phyloP scores from a whole-genome alignment of 257 asterid genomes.

The Plantago major region DNA sequence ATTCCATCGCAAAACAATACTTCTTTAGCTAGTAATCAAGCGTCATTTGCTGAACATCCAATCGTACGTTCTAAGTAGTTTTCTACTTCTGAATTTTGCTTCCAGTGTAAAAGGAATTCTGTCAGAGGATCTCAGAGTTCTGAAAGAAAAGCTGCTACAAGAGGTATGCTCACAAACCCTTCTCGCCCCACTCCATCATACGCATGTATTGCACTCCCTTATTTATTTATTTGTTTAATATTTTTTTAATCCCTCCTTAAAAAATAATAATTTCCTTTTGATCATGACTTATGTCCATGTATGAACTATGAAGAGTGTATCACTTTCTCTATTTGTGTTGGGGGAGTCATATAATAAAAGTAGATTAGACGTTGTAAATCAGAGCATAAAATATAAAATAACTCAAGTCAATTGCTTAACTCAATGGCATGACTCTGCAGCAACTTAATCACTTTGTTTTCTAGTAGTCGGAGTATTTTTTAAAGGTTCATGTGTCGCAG shows the following conservation, averaged over 20 bases:
- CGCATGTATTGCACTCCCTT: constrained; percentile 2
- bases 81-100: constrained; percentile 21
- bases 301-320: neutral
- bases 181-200: neutral
- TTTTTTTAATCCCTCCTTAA: too few species aligned
- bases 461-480: neutral
- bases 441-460: constrained; percentile 7
- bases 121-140: constrained; percentile 52
- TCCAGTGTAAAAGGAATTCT: constrained; percentile 79
- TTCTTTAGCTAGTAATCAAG: neutral
- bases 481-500: constrained; percentile 37
- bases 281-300: too few species aligned
- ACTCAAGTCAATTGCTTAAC: neutral
- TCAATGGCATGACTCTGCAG: constrained; percentile 13
- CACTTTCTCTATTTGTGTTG: neutral
- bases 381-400: constrained; percentile 6
- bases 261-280: too few species aligned
- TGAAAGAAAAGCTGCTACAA: constrained; percentile 77
- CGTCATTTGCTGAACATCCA: constrained; percentile 6
- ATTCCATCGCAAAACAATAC: too few species aligned
- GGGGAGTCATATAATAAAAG: neutral
- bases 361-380: neutral
- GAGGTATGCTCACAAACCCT: constrained; percentile 47
- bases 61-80: neutral
- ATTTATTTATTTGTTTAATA: neutral